phyloP scores from a whole-genome alignment of 805 yeast species.

The Middelhovenomyces tepae region DNA sequence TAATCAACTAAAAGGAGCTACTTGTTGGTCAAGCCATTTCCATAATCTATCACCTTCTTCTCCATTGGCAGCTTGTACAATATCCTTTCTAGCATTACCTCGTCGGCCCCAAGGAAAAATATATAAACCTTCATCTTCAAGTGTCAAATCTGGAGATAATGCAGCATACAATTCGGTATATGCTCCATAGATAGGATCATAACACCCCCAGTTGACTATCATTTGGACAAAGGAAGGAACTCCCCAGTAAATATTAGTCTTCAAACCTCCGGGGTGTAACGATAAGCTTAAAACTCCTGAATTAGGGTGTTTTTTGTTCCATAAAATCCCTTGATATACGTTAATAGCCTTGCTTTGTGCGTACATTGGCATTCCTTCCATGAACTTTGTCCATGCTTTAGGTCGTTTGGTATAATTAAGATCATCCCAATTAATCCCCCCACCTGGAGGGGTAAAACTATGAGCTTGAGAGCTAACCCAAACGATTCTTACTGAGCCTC shows the following conservation, averaged over 20 bases:
- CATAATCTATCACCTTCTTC: conserved; percentile 29
- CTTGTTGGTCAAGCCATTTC: conserved; percentile 28
- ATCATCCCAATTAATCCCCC: conserved; percentile 31
- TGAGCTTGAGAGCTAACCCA: conserved; percentile 39
- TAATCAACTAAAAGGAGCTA: no score
- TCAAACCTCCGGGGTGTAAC: conserved; percentile 36
- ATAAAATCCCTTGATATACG: conserved; percentile 30
- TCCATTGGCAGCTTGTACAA: conserved; percentile 26
- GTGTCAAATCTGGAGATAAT: conserved; percentile 31
- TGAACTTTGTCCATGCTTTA: conserved; percentile 7
- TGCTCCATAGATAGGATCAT: conserved; percentile 33
- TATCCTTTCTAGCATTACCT: conserved; percentile 31
- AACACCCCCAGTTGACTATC: conserved; percentile 6
- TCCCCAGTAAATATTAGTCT: conserved; percentile 29
- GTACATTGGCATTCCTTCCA: no score
- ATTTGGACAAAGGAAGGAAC: conserved; percentile 2
- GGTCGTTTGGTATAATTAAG: conserved; percentile 21
- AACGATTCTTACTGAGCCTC: conserved; percentile 32
- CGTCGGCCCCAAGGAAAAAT: conserved; percentile 36
- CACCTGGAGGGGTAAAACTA: conserved; percentile 21
- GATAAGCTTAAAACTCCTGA: conserved; percentile 29
- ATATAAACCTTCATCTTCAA: conserved; percentile 29
- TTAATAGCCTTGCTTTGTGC: conserved; percentile 39
- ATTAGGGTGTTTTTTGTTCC: conserved; percentile 28
- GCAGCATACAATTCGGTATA: conserved; percentile 38